Conservation (phyloP, 2,329 filamentous ascomycete species). For the Alternaria gansuensis region DNA sequence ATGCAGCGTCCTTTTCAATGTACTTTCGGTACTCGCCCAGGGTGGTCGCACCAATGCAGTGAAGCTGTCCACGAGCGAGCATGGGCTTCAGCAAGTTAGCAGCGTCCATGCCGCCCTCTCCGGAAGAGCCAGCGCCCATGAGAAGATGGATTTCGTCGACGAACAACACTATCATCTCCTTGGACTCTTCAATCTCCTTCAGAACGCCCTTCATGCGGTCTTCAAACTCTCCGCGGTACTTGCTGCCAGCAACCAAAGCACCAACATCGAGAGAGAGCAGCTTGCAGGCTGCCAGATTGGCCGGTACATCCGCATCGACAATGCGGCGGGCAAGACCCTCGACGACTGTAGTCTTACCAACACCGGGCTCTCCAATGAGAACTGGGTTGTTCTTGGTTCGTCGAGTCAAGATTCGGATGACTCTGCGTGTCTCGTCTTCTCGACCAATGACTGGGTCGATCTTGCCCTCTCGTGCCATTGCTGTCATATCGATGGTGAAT, state of each 20-base stretch:
- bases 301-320: conserved; percentile 94
- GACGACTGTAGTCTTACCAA: conserved; percentile 97
- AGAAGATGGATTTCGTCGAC: conserved; percentile 98
- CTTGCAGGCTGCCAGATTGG: conserved; percentile 92
- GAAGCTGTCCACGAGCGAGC: conserved; percentile 93
- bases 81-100: conserved; percentile 98
- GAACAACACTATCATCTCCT: conserved; percentile 97
- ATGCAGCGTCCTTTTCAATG: conserved; percentile 97
- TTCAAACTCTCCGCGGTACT: conserved; percentile 98
- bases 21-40: conserved; percentile 97
- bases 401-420: conserved; percentile 89
- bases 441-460: conserved; percentile 96
- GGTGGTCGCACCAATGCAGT: conserved; percentile 97
- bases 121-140: conserved; percentile 94
- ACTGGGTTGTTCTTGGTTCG: conserved; percentile 99
- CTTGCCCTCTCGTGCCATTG: conserved; percentile 95
- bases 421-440: conserved; percentile 93
- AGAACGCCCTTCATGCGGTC: conserved; percentile 99
- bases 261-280: conserved; percentile 95
- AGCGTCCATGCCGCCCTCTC: conserved; percentile 98
- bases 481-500: conserved; percentile 98
- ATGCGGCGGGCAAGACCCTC: conserved; percentile 95
- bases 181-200: conserved; percentile 94
- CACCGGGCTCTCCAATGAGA: conserved; percentile 96
- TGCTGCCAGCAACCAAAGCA: conserved; percentile 93